phyloP scores from a whole-genome alignment of 2,329 filamentous ascomycete species.

The Tolypocladium capitatum region DNA sequence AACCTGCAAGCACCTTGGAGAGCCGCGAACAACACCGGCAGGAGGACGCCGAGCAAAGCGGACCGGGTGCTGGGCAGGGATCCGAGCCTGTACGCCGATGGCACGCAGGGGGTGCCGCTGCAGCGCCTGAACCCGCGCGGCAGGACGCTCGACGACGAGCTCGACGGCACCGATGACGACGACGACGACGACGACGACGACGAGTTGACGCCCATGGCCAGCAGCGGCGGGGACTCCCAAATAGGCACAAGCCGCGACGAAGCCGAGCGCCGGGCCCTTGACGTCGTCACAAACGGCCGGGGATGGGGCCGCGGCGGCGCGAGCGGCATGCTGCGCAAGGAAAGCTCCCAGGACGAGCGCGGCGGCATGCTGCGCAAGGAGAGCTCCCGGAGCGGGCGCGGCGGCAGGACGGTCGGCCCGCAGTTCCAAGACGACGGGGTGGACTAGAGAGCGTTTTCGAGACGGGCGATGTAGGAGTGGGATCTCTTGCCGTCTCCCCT shows the following conservation, averaged over 20 bases:
- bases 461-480: not conserved
- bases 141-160: slow-evolving; percentile 28
- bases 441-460: slow-evolving; percentile 11
- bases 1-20: not conserved
- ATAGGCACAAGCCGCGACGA: slow-evolving; percentile 16
- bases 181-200: slow-evolving; percentile 16
- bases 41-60: slow-evolving; percentile 38
- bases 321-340: slow-evolving; percentile 28
- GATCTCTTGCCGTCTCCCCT: not conserved
- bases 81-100: slow-evolving; percentile 40
- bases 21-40: slow-evolving; percentile 10
- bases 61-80: slow-evolving; percentile 45
- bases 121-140: slow-evolving; percentile 33
- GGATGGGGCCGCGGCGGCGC: slow-evolving; percentile 27
- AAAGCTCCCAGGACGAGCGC: slow-evolving; percentile 12
- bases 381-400: slow-evolving; percentile 11
- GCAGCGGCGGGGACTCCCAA: not conserved
- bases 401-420: slow-evolving; percentile 6
- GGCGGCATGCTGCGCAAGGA: slow-evolving; percentile 21
- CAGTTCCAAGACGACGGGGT: slow-evolving; percentile 18
- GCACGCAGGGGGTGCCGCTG: slow-evolving; percentile 30
- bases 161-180: slow-evolving; percentile 24
- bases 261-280: slow-evolving; percentile 31
- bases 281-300: slow-evolving; percentile 25
- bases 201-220: slow-evolving; percentile 12